Base-by-base conservation (phyloP, 2,329 filamentous ascomycete species). In the Seiridium cupressi region DNA sequence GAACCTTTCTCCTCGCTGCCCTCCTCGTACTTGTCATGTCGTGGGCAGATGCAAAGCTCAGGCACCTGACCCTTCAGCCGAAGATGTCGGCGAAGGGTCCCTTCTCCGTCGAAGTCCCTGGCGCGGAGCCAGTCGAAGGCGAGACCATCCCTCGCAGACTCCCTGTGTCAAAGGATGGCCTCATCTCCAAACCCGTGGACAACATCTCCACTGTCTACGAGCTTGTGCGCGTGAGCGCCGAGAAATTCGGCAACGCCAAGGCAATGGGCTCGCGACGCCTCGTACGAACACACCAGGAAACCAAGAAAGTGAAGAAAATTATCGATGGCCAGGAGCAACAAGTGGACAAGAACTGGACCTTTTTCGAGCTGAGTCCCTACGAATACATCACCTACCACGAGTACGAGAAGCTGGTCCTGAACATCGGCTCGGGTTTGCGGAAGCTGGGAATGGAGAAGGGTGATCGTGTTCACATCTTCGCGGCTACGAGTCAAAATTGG, bases 291-390 rank as follows among this genome's bases (percentile, higher is more conserved):
- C 91, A 95, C 74, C 83, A 88, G 67, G 92, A 96, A 78, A 90
- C 86, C 69, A 96, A 94, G 82, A 94, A 92, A 82, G 80, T 96
- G 73, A 95, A 94, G 85, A 95, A 93, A 83, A 83, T 93, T 60
- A 80, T 96, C 49, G 90, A 95, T 73, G 92, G 92, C 65, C 84
- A 89, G 70, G 89, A 94, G 81, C 79, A 85, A 69, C 85, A 93
- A 76, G 85, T 93, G 35, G 90, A 94, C 74, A 96, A 96, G 86
- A 84, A 91, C 71, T 96, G 92, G 92, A 89, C 88, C 60, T 96
- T 90, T 77, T 95, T 92, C 73, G 92, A 96, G 80, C 86, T 94
- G 68, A 89, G 89, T 72, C 81, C 81, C 56, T 96, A 94, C 80
- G 84, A 87, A 62, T 96, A 90, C 80, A 81, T 89, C 72, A 89